phyloP scores from a whole-genome alignment of 805 yeast species.

The Spathaspora girioi region DNA sequence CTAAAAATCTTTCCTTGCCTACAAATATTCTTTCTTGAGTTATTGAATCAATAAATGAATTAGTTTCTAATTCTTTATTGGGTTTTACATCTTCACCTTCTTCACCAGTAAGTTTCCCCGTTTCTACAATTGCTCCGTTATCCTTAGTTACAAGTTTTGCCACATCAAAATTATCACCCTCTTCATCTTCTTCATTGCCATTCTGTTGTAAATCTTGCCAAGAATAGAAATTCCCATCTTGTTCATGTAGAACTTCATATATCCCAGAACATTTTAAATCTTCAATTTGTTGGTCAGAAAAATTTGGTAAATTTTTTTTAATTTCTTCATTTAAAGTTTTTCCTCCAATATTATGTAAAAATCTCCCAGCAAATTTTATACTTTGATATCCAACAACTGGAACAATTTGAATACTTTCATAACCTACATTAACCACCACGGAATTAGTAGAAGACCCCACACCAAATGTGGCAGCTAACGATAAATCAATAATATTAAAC shows the following conservation, averaged over 20 bases:
- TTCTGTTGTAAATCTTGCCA: constrained; percentile 41
- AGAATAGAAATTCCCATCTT: constrained; percentile 62
- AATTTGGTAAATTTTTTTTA: constrained; percentile 51
- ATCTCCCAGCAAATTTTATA: constrained; percentile 49
- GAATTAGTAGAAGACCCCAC: constrained; percentile 63
- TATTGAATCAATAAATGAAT: constrained; percentile 60
- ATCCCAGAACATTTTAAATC: constrained; percentile 69
- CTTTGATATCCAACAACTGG: constrained; percentile 77
- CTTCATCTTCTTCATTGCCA: constrained; percentile 36
- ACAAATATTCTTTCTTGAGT: constrained; percentile 55
- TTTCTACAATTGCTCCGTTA: constrained; percentile 18
- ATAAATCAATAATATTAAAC: constrained; percentile 62
- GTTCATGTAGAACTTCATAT: constrained; percentile 74
- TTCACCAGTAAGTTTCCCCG: constrained; percentile 10
- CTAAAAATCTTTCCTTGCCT: constrained; percentile 90
- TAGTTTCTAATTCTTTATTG: constrained; percentile 72
- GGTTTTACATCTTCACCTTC: constrained; percentile 32
- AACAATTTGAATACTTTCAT: constrained; percentile 66
- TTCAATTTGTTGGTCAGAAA: constrained; percentile 60
- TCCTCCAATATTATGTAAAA: constrained; percentile 60
- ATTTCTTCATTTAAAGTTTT: constrained; percentile 54
- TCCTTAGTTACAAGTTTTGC: constrained; percentile 72
- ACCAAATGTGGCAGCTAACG: constrained; percentile 72
- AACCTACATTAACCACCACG: constrained; percentile 78
- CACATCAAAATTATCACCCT: constrained; percentile 76